Evolutionary conservation across 345 rosid species (phyloP).

Genomic region (Camelina hispida): DNA sequence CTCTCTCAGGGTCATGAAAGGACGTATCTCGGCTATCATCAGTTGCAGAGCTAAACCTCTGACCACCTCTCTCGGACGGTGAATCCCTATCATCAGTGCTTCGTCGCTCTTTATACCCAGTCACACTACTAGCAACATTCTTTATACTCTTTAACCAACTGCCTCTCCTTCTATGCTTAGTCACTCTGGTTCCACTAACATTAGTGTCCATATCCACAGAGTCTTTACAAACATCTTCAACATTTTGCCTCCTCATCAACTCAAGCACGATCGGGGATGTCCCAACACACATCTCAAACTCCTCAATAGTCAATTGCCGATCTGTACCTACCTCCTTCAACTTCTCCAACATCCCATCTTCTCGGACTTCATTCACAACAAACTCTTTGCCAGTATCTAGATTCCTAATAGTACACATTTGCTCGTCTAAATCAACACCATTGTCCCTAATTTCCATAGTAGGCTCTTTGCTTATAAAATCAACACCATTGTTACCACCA

Average conservation of each 20-base stretch:
- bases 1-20: slow-evolving; percentile 87
- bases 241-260: slow-evolving; percentile 92
- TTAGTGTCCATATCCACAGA: slow-evolving; percentile 48
- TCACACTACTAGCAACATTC: slow-evolving; percentile 72
- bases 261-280: slow-evolving; percentile 93
- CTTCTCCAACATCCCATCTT: slow-evolving; percentile 79
- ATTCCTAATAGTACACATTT: slow-evolving; percentile 73
- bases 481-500: slow-evolving; percentile 20
- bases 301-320: slow-evolving; percentile 88
- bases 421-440: slow-evolving; percentile 41
- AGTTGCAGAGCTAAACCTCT: slow-evolving; percentile 91
- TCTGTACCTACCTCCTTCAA: slow-evolving; percentile 90
- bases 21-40: slow-evolving; percentile 92
- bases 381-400: slow-evolving; percentile 89
- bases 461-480: slow-evolving; percentile 46
- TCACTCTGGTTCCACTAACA: slow-evolving; percentile 50
- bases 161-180: slow-evolving; percentile 71
- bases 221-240: slow-evolving; percentile 68
- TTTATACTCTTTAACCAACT: slow-evolving; percentile 81
- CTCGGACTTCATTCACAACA: slow-evolving; percentile 82
- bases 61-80: slow-evolving; percentile 81
- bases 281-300: slow-evolving; percentile 91
- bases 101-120: slow-evolving; percentile 71
- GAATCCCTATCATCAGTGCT: slow-evolving; percentile 91
- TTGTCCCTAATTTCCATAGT: slow-evolving; percentile 41